phyloP scores from a whole-genome alignment of 2,329 filamentous ascomycete species.

The Talaromyces sp. region DNA sequence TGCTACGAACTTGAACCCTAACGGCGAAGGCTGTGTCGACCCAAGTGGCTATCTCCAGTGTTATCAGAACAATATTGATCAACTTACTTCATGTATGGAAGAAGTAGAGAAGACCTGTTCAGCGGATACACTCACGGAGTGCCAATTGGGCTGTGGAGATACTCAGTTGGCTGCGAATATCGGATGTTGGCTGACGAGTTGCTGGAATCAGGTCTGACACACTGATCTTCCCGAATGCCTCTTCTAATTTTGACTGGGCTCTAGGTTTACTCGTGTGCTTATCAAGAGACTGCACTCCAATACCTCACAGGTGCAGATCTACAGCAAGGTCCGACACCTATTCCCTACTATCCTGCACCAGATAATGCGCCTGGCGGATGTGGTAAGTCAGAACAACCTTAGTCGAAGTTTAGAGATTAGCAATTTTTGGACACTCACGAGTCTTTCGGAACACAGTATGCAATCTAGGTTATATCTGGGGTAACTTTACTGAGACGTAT shows the following conservation, averaged over 20 bases:
- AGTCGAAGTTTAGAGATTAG: neutral
- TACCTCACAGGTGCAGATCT: neutral
- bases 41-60: constrained; percentile 19
- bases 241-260: neutral
- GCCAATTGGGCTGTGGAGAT: neutral
- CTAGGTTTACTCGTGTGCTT: neutral
- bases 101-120: neutral
- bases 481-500: neutral
- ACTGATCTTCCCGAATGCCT: neutral
- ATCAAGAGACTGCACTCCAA: neutral
- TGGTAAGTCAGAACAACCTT: neutral
- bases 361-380: constrained; percentile 1
- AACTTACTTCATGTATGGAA: neutral
- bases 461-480: neutral
- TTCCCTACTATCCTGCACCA: neutral
- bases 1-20: constrained; percentile 17
- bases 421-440: too few species aligned
- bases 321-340: neutral
- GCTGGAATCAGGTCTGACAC: neutral
- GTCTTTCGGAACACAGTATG: neutral
- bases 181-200: neutral
- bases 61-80: constrained; percentile 14
- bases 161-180: neutral
- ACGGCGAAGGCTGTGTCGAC: constrained; percentile 17
- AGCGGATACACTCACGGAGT: neutral